A percentile compares a stretch with the other conserved stretches of the same genome.
Evolutionary conservation across 768 basidiomycete genomes (phyloP).

Genomic region (Trametes elegans): DNA sequence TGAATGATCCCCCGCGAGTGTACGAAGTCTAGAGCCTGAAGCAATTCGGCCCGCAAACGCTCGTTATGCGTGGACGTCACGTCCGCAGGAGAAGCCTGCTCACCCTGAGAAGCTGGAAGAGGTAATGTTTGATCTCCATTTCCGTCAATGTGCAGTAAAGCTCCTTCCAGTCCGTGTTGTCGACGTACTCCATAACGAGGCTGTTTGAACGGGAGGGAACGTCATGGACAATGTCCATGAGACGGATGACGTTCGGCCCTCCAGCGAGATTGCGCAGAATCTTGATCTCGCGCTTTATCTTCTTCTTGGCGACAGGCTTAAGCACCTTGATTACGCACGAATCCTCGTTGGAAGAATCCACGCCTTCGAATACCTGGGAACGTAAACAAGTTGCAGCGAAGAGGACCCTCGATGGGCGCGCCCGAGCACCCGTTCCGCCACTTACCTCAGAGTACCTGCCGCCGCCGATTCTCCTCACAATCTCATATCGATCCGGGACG

Average conservation of each 20-base stretch:
- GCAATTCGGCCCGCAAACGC: neutral
- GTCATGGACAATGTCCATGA: conserved; percentile 95
- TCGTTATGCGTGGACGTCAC: neutral
- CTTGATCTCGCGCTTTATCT: conserved; percentile 99
- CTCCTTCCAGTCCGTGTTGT: conserved; percentile 96
- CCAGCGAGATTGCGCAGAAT: conserved; percentile 95
- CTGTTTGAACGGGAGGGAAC: conserved; percentile 93
- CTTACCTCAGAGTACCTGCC: conserved; percentile 92
- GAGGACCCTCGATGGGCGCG: neutral
- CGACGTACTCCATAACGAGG: conserved; percentile 93
- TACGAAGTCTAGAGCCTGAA: conserved; percentile 90
- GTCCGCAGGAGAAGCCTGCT: neutral
- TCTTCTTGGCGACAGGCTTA: conserved; percentile 99
- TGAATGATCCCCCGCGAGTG: conserved; percentile 99
- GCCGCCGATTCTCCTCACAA: conserved; percentile 90
- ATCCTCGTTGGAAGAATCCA: conserved; percentile 86
- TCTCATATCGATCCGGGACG: conserved; percentile 94
- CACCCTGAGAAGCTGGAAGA: conserved; percentile 92
- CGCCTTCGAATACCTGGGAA: conserved; percentile 82
- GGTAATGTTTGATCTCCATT: conserved; percentile 93
- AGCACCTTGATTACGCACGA: conserved; percentile 98
- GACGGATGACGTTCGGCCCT: conserved; percentile 89
- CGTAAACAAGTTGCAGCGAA: neutral
- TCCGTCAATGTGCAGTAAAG: conserved; percentile 93
- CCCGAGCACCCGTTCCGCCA: neutral